Conservation (phyloP, 2,329 filamentous ascomycete species). For the Monilinia fructigena region DNA sequence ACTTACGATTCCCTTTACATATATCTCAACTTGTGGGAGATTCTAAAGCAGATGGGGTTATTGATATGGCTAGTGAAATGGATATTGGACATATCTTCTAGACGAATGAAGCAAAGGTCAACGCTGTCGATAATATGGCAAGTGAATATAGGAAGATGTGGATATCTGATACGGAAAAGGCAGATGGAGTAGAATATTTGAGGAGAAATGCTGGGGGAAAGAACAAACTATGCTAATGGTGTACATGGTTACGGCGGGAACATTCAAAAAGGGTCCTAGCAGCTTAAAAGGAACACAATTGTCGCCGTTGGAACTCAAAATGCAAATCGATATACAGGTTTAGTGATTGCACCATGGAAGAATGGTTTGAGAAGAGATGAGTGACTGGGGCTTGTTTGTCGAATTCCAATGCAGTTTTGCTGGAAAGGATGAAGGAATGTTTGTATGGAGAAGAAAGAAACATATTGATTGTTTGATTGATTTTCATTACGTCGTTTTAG, state of each 20-base stretch:
- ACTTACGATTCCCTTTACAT: constrained; percentile 64
- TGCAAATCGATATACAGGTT: constrained; percentile 70
- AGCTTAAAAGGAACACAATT: constrained; percentile 63
- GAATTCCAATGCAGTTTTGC: constrained; percentile 72
- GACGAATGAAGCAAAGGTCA: constrained; percentile 53
- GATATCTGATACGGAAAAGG: constrained; percentile 63
- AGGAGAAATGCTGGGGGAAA: constrained; percentile 48
- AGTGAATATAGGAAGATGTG: constrained; percentile 68
- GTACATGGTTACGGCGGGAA: constrained; percentile 65
- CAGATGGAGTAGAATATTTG: constrained; percentile 61
- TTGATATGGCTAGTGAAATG: constrained; percentile 69
- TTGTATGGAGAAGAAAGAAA: constrained; percentile 48
- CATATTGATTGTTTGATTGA: no score
- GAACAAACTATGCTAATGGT: constrained; percentile 65
- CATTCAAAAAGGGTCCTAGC: constrained; percentile 59
- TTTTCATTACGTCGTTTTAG: no score
- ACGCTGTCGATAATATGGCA: constrained; percentile 65
- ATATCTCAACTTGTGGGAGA: constrained; percentile 52
- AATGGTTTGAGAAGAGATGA: constrained; percentile 62
- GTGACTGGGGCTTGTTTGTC: constrained; percentile 58
- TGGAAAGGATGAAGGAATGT: constrained; percentile 74
- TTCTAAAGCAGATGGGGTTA: constrained; percentile 47
- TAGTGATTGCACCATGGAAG: constrained; percentile 59
- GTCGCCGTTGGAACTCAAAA: constrained; percentile 76
- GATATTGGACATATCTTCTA: constrained; percentile 74